Conservation (phyloP, 2,329 filamentous ascomycete genomes). For the Colletotrichum sp. region DNA sequence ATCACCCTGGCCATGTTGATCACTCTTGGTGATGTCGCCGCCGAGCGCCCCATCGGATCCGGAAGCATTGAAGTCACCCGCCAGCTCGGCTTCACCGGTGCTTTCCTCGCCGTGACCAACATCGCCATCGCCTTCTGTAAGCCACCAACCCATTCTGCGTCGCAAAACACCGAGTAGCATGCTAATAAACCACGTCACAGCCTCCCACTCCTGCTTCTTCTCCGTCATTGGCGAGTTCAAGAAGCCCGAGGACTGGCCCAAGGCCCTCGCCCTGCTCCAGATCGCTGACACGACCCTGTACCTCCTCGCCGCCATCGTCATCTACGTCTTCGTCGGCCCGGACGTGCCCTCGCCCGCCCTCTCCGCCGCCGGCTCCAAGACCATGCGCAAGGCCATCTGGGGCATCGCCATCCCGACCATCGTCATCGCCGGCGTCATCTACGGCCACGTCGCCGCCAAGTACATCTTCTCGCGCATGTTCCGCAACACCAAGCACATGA, state of each 20-base stretch:
- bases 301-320: conserved; percentile 66
- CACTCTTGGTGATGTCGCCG: conserved; percentile 66
- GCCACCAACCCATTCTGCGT: not conserved
- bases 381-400: conserved; percentile 69
- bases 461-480: conserved; percentile 71
- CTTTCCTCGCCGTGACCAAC: conserved; percentile 64
- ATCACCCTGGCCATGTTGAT: conserved; percentile 67
- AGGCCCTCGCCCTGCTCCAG: conserved; percentile 54
- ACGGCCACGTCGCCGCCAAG: conserved; percentile 69
- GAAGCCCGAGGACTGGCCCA: conserved; percentile 64
- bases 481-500: conserved; percentile 60
- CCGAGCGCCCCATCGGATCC: conserved; percentile 42
- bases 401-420: conserved; percentile 74
- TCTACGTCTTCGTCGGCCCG: conserved; percentile 70
- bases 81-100: conserved; percentile 52
- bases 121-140: conserved; percentile 69
- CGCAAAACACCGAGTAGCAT: not conserved
- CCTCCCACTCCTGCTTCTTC: conserved; percentile 72
- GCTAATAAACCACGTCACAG: conserved; percentile 6
- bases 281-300: conserved; percentile 66
- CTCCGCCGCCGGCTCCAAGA: conserved; percentile 57
- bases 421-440: conserved; percentile 73
- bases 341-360: conserved; percentile 70
- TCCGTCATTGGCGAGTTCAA: conserved; percentile 69
- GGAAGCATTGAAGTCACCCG: conserved; percentile 35